Percentiles rank a stretch among this genome's conserved stretches.
Evolutionary conservation across 148 eudicot genomes (phyloP).

Genomic region (Polygonum aviculare): DNA sequence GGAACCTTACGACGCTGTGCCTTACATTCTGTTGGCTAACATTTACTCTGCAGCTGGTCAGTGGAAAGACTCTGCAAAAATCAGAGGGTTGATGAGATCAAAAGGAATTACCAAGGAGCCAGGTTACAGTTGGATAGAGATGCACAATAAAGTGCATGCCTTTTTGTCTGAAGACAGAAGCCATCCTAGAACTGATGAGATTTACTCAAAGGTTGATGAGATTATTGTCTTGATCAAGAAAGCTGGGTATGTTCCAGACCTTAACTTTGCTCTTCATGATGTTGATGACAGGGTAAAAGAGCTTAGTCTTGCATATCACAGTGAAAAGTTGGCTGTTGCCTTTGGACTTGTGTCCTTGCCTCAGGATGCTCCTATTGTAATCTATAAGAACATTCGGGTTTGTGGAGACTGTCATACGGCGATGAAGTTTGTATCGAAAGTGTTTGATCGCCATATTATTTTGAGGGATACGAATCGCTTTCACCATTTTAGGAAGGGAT

Average conservation of each 20-base stretch:
- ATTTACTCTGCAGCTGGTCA: slow-evolving; percentile 50
- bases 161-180: slow-evolving; percentile 49
- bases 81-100: slow-evolving; percentile 48
- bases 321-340: slow-evolving; percentile 85
- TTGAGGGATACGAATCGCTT: slow-evolving; percentile 59
- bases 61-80: slow-evolving; percentile 49
- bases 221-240: slow-evolving; percentile 36
- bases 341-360: slow-evolving; percentile 56
- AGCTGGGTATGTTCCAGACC: slow-evolving; percentile 59
- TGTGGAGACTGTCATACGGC: slow-evolving; percentile 84
- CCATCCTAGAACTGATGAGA: slow-evolving; percentile 25
- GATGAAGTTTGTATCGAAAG: slow-evolving; percentile 49
- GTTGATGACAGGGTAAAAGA: slow-evolving; percentile 56
- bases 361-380: slow-evolving; percentile 39
- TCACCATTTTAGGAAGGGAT: slow-evolving; percentile 50
- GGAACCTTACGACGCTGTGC: slow-evolving; percentile 46
- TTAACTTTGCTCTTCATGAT: slow-evolving; percentile 57
- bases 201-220: slow-evolving; percentile 51
- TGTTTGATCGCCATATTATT: slow-evolving; percentile 37
- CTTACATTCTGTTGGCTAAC: slow-evolving; percentile 58
- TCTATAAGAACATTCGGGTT: slow-evolving; percentile 60
- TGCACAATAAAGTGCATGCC: slow-evolving; percentile 45
- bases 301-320: slow-evolving; percentile 56
- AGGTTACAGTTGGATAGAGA: slow-evolving; percentile 66
- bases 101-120: slow-evolving; percentile 54